phyloP scores from a whole-genome alignment of 1,139 yeast species.

The Geotrichum bryndzae region DNA sequence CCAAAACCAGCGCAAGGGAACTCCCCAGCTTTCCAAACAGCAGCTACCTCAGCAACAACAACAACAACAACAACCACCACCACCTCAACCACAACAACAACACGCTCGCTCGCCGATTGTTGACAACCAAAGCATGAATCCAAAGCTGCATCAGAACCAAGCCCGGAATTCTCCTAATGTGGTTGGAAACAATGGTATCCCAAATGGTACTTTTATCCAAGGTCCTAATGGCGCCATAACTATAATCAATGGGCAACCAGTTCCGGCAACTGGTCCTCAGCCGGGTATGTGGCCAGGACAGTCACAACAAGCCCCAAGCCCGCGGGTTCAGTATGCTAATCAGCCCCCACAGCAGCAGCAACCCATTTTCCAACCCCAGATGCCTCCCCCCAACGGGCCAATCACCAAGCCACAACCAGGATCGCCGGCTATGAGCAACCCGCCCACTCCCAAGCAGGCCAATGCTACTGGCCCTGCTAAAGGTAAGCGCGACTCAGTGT shows the following conservation, averaged over 20 bases:
- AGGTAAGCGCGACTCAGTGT: slow-evolving; percentile 36
- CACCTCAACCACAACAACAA: neutral
- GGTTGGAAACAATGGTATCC: slow-evolving; percentile 11
- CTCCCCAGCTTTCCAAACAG: slow-evolving; percentile 31
- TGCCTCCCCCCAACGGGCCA: slow-evolving; percentile 32
- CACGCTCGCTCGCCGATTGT: slow-evolving; percentile 8
- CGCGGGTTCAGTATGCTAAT: slow-evolving; percentile 19
- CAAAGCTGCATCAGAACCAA: slow-evolving; percentile 7
- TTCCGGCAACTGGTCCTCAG: neutral
- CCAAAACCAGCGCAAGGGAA: slow-evolving; percentile 22
- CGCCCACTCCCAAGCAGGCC: slow-evolving; percentile 45
- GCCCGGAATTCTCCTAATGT: slow-evolving; percentile 18
- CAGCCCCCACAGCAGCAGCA: slow-evolving; percentile 21
- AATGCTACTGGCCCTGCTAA: slow-evolving; percentile 39
- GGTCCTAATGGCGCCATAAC: slow-evolving; percentile 29
- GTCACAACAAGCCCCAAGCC: slow-evolving; percentile 21
- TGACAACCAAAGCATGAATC: slow-evolving; percentile 1
- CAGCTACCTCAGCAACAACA: slow-evolving; percentile 30
- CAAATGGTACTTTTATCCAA: slow-evolving; percentile 11
- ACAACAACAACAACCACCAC: slow-evolving; percentile 23
- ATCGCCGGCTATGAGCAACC: slow-evolving; percentile 35
- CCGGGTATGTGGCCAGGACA: slow-evolving; percentile 18
- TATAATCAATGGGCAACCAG: neutral
- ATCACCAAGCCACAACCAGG: slow-evolving; percentile 29
- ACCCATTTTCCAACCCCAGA: slow-evolving; percentile 18